Evolutionary conservation across 2,329 filamentous ascomycete genomes (phyloP), one percentile per base, ranked within the genome.

Genomic region (Arthrobotrys iridis): DNA sequence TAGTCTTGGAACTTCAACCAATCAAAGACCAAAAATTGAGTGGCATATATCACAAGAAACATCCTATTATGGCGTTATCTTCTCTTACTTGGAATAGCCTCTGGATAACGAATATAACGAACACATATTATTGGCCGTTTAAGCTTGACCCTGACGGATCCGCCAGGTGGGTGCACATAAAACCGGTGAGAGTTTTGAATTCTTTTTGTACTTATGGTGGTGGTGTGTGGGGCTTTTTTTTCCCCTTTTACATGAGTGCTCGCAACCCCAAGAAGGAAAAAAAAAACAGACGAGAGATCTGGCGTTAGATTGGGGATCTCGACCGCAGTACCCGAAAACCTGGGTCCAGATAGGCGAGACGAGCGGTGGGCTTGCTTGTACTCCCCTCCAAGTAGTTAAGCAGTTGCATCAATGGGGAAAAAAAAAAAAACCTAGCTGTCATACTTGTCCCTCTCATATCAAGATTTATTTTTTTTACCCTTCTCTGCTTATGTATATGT

Each of bases 281-380:
- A n/a, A n/a, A n/a, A n/a, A 55, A 55, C 30, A 37, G 48, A 37
- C 48, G 30, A 55, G 30, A 55, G 48, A 55, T 55, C 48, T 55
- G 48, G 30, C n/a, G 48, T 37, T 35, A 55, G 50, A 55, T 55
- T 48, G 30, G 50, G 50, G 50, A 55, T 55, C 50, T 55, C 50
- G 28, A 55, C 50, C 50, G 50, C 50, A 55, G 50, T 37, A 55
- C 50, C 46, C 50, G 50, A 55, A 55, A 55, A 30, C 50, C 30
- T 55, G 50, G 50, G 50, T 55, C 46, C 50, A 55, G 50, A 55
- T 55, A 55, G 50, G 50, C 50, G 50, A 55, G 50, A 28, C n/a
- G 50, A 55, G 50, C 11, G 48, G 18, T 15, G 50, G 50, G 50
- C 10, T 4, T 5, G 50, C 50, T 55, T 55, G 50, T 55, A 55